Conservation (phyloP, 1,284 basidiomycete genomes). For the Somion occarium region DNA sequence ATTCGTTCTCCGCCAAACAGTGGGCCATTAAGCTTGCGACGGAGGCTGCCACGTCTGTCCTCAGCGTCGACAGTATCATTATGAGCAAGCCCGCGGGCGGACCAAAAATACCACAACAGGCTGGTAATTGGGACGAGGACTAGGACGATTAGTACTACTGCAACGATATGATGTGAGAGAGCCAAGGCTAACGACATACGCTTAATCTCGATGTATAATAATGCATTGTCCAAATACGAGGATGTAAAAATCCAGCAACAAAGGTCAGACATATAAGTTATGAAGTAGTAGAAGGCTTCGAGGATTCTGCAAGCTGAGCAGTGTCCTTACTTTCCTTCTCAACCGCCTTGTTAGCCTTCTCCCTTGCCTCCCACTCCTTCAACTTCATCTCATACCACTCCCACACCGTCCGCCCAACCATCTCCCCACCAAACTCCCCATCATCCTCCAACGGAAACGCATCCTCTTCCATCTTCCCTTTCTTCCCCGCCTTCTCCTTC, state of each 20-base stretch:
- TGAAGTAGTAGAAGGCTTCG: not conserved
- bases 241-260: not conserved
- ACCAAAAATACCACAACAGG: constrained; percentile 79
- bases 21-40: constrained; percentile 90
- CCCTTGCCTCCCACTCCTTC: constrained; percentile 51
- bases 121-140: constrained; percentile 81
- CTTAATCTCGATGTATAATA: constrained; percentile 7
- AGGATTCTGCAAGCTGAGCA: not conserved
- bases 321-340: constrained; percentile 8
- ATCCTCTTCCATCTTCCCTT: constrained; percentile 23
- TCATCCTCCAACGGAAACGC: constrained; percentile 42
- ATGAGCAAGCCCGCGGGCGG: constrained; percentile 93
- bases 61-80: constrained; percentile 97
- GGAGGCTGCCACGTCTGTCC: constrained; percentile 90
- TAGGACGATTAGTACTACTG: not conserved
- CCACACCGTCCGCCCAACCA: constrained; percentile 64
- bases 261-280: not conserved
- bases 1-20: constrained; percentile 83
- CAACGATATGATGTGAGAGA: not conserved
- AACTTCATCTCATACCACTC: constrained; percentile 63
- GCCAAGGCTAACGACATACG: not conserved
- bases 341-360: constrained; percentile 11
- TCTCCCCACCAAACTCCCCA: constrained; percentile 63
- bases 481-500: constrained; percentile 26
- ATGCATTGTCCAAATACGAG: not conserved